Conservation (phyloP, 371 early-diverging fungal genomes). For the Batrachochytrium dendrobatidis region DNA sequence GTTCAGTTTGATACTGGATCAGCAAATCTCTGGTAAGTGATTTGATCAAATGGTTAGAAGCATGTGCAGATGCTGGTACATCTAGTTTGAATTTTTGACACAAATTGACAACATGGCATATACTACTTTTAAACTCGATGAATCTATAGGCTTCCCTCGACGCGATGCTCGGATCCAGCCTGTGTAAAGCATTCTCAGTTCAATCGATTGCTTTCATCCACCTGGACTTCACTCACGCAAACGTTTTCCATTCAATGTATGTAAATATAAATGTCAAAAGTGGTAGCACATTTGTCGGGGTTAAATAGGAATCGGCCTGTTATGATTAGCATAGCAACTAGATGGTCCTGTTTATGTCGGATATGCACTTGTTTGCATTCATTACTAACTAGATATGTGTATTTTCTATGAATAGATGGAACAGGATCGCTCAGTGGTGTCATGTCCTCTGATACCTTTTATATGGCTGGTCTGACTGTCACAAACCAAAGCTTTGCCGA, state of each 20-base stretch:
- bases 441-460: not conserved
- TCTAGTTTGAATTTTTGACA: no score
- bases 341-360: not conserved
- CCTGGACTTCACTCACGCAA: not conserved
- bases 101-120: no score
- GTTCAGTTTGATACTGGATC: constrained; percentile 73
- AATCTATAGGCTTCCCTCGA: not conserved
- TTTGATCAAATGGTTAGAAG: not conserved
- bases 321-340: not conserved
- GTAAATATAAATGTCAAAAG: no score
- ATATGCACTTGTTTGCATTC: not conserved
- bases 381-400: no score
- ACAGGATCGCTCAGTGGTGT: not conserved
- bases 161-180: not conserved
- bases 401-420: no score
- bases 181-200: not conserved
- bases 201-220: not conserved
- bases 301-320: no score
- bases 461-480: not conserved
- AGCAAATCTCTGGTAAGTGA: constrained; percentile 56
- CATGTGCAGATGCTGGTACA: no score
- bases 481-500: not conserved
- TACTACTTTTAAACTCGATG: not conserved
- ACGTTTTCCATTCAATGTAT: not conserved
- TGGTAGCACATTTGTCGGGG: no score